Base-by-base conservation (phyloP, 352 stramenopile genomes). In the Discostella stelligera region DNA sequence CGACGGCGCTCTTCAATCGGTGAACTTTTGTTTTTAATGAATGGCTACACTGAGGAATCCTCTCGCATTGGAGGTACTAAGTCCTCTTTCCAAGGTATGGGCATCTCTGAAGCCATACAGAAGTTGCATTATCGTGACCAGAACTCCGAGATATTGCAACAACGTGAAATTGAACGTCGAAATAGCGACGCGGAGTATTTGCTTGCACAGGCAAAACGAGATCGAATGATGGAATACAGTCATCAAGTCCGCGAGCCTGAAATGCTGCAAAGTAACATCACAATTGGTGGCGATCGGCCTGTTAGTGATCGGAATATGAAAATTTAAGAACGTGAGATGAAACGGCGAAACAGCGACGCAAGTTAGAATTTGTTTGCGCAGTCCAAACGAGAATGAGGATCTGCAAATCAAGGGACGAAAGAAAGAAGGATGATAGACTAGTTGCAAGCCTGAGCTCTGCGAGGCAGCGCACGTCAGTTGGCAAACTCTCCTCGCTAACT, bases 331-430 rank as follows among this genome's bases (percentile, higher is more conserved):
- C 48, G 32, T 6, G 55, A 65, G n/a, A 54, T 44, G 0, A 48
- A 73, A 49, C 41, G 53, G 53, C 21, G 69, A 25, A 60, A 66
- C 27, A 59, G 49, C 18, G 20, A 77, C 9, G 53, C 69, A n/a
- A 49, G n/a, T 18, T 53, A 68, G 14, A 68, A 60, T 56, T 52
- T 71, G 25, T 6, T 46, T 50, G 71, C 71, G 11, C 30, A 64
- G 11, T 54, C 53, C 16, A 79, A 73, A 41, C 71, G 55, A 46
- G 64, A 63, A 68, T 62, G 70, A 71, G 72, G n/a, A 2, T 39
- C 44, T 55, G 39, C 8, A 71, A 32, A 56, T 20, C 39, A 46
- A 30, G 32, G 32, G 9, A 41, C 32, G 32, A 44, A 20, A 49
- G 39, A 55, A 61, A 1, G 7, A 44, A 44, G 18, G 23, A 61